These are phyloP conservation scores for Diaporthe sp. DNA, from an alignment of 2,329 filamentous ascomycete species.

Conservation along the genomic window DNA sequence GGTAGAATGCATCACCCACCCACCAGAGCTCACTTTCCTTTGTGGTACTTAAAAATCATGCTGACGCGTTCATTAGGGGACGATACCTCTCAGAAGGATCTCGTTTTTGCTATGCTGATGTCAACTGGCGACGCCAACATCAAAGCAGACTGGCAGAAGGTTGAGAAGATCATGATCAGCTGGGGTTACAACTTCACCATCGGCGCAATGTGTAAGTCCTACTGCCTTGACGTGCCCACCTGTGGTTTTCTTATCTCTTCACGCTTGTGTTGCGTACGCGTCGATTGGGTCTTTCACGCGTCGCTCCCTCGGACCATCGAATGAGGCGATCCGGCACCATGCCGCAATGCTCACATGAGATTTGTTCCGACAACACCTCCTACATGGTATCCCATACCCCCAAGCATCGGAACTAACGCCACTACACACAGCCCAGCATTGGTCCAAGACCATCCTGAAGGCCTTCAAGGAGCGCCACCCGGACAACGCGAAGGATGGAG, in stretches of 20 bases:
- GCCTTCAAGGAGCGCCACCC: conserved; percentile 37
- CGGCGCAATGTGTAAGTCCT: conserved; percentile 39
- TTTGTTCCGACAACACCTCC: not conserved
- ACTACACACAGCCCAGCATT: conserved; percentile 34
- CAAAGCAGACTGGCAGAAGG: conserved; percentile 35
- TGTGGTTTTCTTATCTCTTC: not conserved
- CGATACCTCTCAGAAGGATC: conserved; percentile 38
- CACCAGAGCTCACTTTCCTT: not conserved
- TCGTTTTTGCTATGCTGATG: conserved; percentile 37
- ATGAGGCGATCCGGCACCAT: not conserved
- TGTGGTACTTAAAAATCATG: too few species aligned
- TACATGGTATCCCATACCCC: not conserved
- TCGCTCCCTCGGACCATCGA: not conserved
- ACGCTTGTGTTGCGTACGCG: not conserved
- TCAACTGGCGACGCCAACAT: conserved; percentile 35
- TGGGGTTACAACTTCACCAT: conserved; percentile 38
- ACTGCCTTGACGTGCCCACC: too few species aligned
- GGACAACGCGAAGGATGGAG: conserved; percentile 3
- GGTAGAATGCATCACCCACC: too few species aligned
- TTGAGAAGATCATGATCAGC: conserved; percentile 29
- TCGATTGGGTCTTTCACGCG: not conserved
- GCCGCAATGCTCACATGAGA: not conserved
- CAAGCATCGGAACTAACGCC: not conserved
- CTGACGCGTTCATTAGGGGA: conserved; percentile 26
- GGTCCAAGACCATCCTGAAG: conserved; percentile 37